Evolutionary conservation across 805 yeast species (phyloP), one percentile per base, ranked within the genome.

Genomic region (Vanderwaltozyma tropicalis): DNA sequence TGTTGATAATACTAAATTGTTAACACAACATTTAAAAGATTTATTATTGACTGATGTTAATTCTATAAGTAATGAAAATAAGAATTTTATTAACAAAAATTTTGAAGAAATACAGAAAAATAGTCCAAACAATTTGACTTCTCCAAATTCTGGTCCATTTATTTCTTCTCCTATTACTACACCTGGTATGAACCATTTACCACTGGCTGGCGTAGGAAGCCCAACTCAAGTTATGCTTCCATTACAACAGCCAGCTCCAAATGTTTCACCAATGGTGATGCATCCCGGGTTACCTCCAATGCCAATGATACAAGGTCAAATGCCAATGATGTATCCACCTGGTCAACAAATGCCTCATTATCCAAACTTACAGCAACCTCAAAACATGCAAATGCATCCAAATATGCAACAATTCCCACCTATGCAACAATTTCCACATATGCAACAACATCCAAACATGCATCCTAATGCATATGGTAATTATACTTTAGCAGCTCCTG

Each of bases 81-180:
- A 34, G 4, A 13, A 12, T n/a, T 34, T 32, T 1, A 26, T 27
- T 3, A 28, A 35, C 28, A 35, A 7, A 29, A 9, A n/a, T 28
- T 17, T n/a, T 18, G 24, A 17, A n/a, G 12, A 13, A 22, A n/a
- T n/a, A 8, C 29, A 31, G 2, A 27, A 16, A 9, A n/a, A 17
- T 12, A 19, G 15, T 9, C 22, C 14, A n/a, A n/a, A n/a, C n/a
- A n/a, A n/a, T n/a, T n/a, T 18, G 28, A 35, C 7, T 4, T 4
- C 18, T 17, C 27, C 3, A 17, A 14, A 19, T 17, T 28, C 42
- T 3, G 25, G 41, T 11, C 41, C 44, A 1, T 40, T 39, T 35
- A 28, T 41, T 28, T 35, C 43, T 10, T 42, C 48, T 18, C 50
- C 50, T 18, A 37, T 47, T 4, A 45, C 27, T 15, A 44, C 47